Base-by-base conservation (phyloP, 768 basidiomycete species). In the Phlegmacium glaucopus region DNA sequence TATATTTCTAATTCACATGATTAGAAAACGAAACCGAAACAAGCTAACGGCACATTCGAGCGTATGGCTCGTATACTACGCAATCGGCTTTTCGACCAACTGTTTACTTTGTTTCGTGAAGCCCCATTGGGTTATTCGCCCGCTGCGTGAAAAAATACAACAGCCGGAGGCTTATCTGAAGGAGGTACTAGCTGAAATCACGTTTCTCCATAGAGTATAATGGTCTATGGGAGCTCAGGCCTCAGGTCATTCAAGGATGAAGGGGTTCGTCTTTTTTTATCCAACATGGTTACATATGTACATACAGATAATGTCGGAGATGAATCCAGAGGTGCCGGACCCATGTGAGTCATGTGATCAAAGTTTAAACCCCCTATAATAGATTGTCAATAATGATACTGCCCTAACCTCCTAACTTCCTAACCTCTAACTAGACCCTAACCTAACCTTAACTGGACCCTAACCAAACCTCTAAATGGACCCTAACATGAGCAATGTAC, bases 51-150 rank as follows among this genome's bases (percentile, higher is more conserved):
- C 25, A 71, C 78, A 11, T 87, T 87, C 69, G 90, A 94, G 66
- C 87, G 89, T 55, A 87, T 90, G 80, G 85, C 88, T n/a, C 89
- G 94, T 62, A 84, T 96, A 68, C 90, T 91, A 6, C 77, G 86
- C 45, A 87, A 92, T 68, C 87, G 94, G 60, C 78, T 96, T 7
- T 75, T 92, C 64, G 91, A 96, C 63, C 69, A 85, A 45, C 75
- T 96, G 35, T 94, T 94, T 67, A 56, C 68, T 2, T 72, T 84
- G 6, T 97, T 94, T 72, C 77, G 80, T 49, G 83, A 91, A 50
- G 77, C 77, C 84, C 13, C 83, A 82, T 42, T 97, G 93, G 93
- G 73, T 79, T 48, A 83, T 93, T 62, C 85, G 84, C 53, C 70
- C 78, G 2, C 69, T 93, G 45, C 80, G 89, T 36, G 86, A 90